phyloP scores from a whole-genome alignment of 2,329 filamentous ascomycete genomes.

The Westerdykella sp. region DNA sequence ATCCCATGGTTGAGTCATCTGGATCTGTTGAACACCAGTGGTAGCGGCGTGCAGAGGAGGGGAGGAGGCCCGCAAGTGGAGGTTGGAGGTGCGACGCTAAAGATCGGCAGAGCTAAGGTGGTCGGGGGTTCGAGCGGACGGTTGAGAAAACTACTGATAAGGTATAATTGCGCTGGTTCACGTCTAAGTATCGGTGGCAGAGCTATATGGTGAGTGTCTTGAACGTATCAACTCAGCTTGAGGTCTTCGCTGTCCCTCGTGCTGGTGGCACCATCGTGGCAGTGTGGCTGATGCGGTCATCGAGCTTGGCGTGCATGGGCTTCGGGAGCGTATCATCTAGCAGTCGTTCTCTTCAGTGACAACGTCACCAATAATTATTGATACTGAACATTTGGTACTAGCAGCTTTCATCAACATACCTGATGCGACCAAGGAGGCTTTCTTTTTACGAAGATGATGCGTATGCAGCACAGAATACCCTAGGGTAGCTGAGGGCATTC shows the following conservation, averaged over 20 bases:
- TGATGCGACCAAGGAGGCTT: no score
- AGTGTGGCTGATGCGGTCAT: background rate
- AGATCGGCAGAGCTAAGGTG: no score
- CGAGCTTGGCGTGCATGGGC: background rate
- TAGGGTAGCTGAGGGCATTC: no score
- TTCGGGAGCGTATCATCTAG: no score
- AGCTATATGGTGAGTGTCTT: background rate
- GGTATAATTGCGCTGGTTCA: background rate
- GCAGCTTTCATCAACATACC: no score
- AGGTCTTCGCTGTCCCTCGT: background rate
- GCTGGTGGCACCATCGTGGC: background rate
- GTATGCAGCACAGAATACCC: no score
- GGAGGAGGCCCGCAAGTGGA: conserved; percentile 6
- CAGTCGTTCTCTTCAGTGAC: no score
- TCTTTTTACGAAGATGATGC: no score
- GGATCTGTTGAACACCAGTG: conserved; percentile 6
- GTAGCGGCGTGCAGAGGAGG: background rate
- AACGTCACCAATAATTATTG: no score
- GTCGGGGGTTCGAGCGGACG: background rate
- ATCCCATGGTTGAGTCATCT: conserved; percentile 72
- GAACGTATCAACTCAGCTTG: background rate
- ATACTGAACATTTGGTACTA: no score
- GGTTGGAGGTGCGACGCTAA: background rate
- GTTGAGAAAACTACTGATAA: background rate
- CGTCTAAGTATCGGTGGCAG: background rate